Evolutionary conservation across 208 protist species (phyloP), one percentile per base, ranked within the genome.

Genomic region (Kentomonas sorsogonicus): DNA sequence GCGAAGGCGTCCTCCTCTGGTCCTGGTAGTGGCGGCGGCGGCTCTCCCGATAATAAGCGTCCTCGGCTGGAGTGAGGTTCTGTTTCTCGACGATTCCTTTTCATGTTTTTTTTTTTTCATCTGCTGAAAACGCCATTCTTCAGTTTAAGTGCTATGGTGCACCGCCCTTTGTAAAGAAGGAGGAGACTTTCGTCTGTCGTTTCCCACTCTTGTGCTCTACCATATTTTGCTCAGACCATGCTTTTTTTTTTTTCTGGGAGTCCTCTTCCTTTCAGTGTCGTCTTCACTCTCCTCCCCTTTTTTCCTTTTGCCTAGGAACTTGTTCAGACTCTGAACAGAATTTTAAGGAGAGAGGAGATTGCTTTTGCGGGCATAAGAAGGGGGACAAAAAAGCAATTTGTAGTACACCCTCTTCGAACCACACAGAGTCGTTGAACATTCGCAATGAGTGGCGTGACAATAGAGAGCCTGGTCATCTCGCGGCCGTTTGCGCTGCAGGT

Each of bases 401-500:
- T n/a, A n/a, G n/a, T n/a, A n/a, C n/a, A n/a, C n/a, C 45, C 3
- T 65, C 16, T 65, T 30, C 34, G 7, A n/a, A 1, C 3, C 31
- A 20, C 16, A 18, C 53, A 11, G 11, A 3, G 23, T 55, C 47
- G 3, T 45, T 4, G 16, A 44, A 9, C 38, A 27, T 20, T 16
- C 23, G 25, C 2, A 4, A 75, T 61, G 51, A 66, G 59, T 45
- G 69, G 77, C 18, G 69, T 74, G 15, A 79, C 60, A 34, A 44
- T 83, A 20, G 66, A 74, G 11, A 83, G 65, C 0, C 72, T 89
- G 29, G 30, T 89, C 15, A 18, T 79, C n/a, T 73, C 68, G 11
- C 54, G 58, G 7, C 66, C 66, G 47, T 76, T 44, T 36, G 54
- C 58, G 46, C 70, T 72, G 23, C 59, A 60, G n/a, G 79, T 56